Conservation (phyloP, 108 stramenopile species). For the Conticribra weissflogii region DNA sequence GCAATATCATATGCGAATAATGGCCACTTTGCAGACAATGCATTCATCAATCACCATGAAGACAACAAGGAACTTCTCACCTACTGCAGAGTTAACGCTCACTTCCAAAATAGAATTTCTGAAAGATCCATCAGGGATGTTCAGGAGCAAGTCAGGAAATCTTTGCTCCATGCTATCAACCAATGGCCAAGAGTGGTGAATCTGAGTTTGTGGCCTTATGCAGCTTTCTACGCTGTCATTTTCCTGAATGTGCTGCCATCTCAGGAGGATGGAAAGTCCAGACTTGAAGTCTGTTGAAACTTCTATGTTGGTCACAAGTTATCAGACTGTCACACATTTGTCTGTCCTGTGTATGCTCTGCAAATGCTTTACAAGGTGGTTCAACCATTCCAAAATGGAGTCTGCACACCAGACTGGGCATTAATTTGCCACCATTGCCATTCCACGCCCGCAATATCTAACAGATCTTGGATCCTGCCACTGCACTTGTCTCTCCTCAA, state of each 20-base stretch:
- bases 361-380: not conserved
- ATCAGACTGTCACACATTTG: too few relatives aligned
- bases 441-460: constrained; percentile 6
- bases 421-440: constrained; percentile 1
- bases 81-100: constrained; percentile 3
- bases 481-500: constrained; percentile 43
- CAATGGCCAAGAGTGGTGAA: too few relatives aligned
- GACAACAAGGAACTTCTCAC: not conserved
- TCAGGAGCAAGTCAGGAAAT: not conserved
- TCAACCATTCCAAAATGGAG: not conserved
- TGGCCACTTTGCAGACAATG: too few relatives aligned
- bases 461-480: constrained; percentile 26
- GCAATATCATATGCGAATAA: constrained; percentile 34
- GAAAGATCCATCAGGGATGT: not conserved
- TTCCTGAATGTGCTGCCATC: not conserved
- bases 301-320: too few relatives aligned
- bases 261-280: not conserved
- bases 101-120: not conserved
- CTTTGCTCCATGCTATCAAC: too few relatives aligned
- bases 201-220: not conserved
- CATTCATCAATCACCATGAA: constrained; percentile 7
- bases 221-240: not conserved
- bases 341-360: not conserved
- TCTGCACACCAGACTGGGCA: not conserved
- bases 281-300: not conserved